Evolutionary conservation across 208 protist species (phyloP).

Genomic region (Acanthamoeba polyphaga): DNA sequence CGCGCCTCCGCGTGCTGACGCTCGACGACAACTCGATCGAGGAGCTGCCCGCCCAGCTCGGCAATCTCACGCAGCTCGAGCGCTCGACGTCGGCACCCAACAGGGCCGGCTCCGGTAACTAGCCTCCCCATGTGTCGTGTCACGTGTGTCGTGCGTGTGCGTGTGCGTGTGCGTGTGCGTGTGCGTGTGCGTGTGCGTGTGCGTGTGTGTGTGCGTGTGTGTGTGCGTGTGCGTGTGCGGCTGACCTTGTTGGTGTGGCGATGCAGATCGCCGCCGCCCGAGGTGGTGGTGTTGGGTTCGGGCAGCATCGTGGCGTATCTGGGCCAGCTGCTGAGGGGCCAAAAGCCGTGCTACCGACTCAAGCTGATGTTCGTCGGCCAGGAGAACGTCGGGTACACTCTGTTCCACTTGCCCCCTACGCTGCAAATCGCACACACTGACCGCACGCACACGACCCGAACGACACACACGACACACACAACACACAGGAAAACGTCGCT

Average conservation of each 20-base stretch:
- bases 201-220: too few relatives aligned
- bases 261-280: slow-evolving; percentile 5
- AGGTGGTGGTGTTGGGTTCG: slow-evolving; percentile 27
- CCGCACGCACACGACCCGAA: too few relatives aligned
- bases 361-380: slow-evolving; percentile 66
- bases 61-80: not conserved
- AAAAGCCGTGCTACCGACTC: not conserved
- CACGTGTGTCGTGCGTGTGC: too few relatives aligned
- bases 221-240: too few relatives aligned
- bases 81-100: not conserved
- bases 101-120: not conserved
- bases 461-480: too few relatives aligned
- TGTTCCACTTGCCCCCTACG: too few relatives aligned
- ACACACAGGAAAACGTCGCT: slow-evolving; percentile 13
- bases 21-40: not conserved
- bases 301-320: slow-evolving; percentile 17
- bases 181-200: too few relatives aligned
- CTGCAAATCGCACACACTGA: not conserved
- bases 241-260: too few relatives aligned
- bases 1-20: not conserved
- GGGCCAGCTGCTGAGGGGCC: not conserved
- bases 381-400: slow-evolving; percentile 52
- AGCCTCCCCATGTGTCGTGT: not conserved
- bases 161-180: too few relatives aligned
- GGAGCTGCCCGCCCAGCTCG: slow-evolving; percentile 24